Conservation (phyloP, 441 rosid genomes). For the Eruca vesicaria region DNA sequence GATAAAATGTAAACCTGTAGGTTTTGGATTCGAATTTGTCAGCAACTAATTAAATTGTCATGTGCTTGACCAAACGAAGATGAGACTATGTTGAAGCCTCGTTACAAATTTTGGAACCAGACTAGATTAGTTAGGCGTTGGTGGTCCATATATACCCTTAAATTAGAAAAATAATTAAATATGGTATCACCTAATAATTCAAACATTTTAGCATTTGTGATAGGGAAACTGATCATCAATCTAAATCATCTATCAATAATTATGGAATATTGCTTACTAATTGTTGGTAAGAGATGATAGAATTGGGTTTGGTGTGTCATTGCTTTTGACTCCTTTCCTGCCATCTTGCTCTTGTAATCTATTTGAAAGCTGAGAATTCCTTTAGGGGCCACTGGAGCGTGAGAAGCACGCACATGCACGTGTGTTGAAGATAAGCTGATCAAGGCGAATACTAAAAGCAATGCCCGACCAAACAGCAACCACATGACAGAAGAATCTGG, state of each 20-base stretch:
- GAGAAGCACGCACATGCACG: neutral
- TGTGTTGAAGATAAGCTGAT: neutral
- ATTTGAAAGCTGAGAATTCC: neutral
- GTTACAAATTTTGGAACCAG: no score
- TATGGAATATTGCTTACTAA: neutral
- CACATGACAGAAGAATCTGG: slow-evolving; percentile 7
- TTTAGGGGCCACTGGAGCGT: slow-evolving; percentile 19
- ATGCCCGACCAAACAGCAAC: slow-evolving; percentile 21
- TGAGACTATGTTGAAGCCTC: no score
- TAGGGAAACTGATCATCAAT: neutral
- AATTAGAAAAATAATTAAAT: no score
- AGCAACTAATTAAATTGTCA: no score
- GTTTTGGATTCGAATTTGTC: no score
- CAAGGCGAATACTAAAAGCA: slow-evolving; percentile 2
- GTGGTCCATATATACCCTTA: no score
- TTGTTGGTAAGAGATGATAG: neutral
- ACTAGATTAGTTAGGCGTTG: no score
- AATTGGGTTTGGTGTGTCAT: neutral
- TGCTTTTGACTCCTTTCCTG: slow-evolving; percentile 31
- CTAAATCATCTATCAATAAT: neutral
- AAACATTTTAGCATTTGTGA: neutral
- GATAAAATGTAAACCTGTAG: no score
- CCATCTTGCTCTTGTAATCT: slow-evolving; percentile 25
- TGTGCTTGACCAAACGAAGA: no score
- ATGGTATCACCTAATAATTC: neutral